Percentiles rank a stretch among this genome's conserved stretches.
These are phyloP conservation scores for Stylonectria norvegica DNA, from an alignment of 2,329 filamentous ascomycete species.

Conservation along the genomic window DNA sequence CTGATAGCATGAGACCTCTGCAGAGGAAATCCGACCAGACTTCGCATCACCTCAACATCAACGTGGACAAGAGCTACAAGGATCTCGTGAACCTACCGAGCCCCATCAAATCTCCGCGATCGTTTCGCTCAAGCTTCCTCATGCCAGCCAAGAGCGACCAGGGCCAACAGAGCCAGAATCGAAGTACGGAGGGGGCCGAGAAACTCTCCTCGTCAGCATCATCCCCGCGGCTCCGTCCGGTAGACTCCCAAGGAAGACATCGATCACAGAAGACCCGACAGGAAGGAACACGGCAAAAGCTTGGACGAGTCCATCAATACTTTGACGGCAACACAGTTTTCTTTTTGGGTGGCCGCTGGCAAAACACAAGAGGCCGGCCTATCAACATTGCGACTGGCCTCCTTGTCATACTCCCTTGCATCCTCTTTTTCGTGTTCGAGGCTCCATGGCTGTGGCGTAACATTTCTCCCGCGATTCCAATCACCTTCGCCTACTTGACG, in stretches of 20 bases:
- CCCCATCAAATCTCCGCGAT: slow-evolving; percentile 68
- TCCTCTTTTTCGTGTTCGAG: slow-evolving; percentile 82
- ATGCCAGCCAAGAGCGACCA: slow-evolving; percentile 55
- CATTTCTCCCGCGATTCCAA: slow-evolving; percentile 82
- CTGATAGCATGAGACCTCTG: slow-evolving; percentile 76
- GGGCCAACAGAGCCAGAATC: slow-evolving; percentile 45
- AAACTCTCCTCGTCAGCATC: slow-evolving; percentile 80
- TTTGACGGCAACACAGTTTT: slow-evolving; percentile 93
- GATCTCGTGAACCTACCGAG: slow-evolving; percentile 50
- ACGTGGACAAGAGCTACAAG: slow-evolving; percentile 59
- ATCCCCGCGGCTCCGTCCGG: slow-evolving; percentile 60
- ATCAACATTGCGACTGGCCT: slow-evolving; percentile 85
- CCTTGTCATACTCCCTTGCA: slow-evolving; percentile 72
- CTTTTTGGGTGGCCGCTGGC: slow-evolving; percentile 77
- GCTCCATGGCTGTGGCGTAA: slow-evolving; percentile 83
- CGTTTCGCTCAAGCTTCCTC: slow-evolving; percentile 74
- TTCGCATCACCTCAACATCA: slow-evolving; percentile 46
- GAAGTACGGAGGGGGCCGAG: slow-evolving; percentile 66
- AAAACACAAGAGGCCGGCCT: slow-evolving; percentile 83
- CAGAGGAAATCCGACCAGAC: slow-evolving; percentile 43
- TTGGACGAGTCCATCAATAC: slow-evolving; percentile 77
- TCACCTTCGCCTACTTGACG: slow-evolving; percentile 88
- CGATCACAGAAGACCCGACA: slow-evolving; percentile 21
- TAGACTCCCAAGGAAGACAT: slow-evolving; percentile 34
- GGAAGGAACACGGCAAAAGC: slow-evolving; percentile 30